Base-by-base conservation (phyloP, 495 filamentous ascomycete genomes). In the Hyaloscypha finlandica region DNA sequence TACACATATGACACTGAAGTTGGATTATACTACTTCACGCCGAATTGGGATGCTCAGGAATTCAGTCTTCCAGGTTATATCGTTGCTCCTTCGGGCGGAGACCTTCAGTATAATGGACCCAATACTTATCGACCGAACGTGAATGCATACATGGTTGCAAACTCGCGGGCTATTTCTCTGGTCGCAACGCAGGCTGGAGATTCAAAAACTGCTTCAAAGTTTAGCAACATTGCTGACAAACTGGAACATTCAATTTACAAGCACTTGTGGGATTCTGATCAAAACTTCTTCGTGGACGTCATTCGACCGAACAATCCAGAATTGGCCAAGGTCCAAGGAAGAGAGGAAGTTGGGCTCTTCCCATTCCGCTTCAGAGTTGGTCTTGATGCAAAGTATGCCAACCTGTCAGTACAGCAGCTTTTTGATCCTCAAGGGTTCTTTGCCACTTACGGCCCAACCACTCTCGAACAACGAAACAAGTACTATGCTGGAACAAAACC, bases 141-240 rank as follows among this genome's bases (percentile, higher is more conserved):
- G 61, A 83, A 83, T 63, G 76, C 80, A 19, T 83, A 48, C 53
- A 81, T 81, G 80, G 76, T 81, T 8, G 79, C 78, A n/a, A 76
- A 75, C 64, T 78, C 80, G 19, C 70, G 74, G 39, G 78, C 77
- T 22, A 81, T 83, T 29, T 70, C 77, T 9, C 66, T 72, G 2
- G 73, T 78, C 39, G 80, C 80, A 14, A 35, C 55, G 1, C 54
- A 80, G 16, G 74, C 73, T 3, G 73, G 73, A 33, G 66, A 79
- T 63, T 52, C 61, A 20, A 53, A 57, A 32, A 64, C 72, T n/a
- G 73, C 75, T 4, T 51, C 67, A 19, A 65, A 75, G 25, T 81
- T 77, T 70, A 71, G 66, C n/a, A 64, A 66, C 2, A 67, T 77
- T 35, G 78, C 75, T 4, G 67, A 75, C 52, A 61, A 73, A 8